Conservation (phyloP, 495 filamentous ascomycete genomes). For the Talaromyces borbonicus region DNA sequence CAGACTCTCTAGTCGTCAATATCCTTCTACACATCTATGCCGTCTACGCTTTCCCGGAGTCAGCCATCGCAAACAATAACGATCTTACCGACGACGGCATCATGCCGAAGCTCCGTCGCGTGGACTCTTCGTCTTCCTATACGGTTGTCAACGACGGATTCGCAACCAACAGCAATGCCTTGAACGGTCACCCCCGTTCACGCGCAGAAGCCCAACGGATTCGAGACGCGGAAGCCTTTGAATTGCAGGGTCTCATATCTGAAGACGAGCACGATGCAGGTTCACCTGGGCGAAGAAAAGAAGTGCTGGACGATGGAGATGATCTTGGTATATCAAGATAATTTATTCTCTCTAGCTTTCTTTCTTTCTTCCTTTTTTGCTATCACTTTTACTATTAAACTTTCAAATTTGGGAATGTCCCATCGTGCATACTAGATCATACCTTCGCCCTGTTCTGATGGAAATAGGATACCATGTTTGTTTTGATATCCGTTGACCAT, state of each 20-base stretch:
- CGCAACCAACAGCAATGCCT: conserved; percentile 12
- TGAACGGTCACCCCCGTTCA: conserved; percentile 48
- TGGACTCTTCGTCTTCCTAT: conserved; percentile 4
- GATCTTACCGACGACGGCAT: conserved; percentile 1
- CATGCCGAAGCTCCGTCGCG: conserved; percentile 2
- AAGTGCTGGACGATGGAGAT: conserved; percentile 26
- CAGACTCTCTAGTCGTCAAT: conserved; percentile 51
- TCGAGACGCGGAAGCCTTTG: conserved; percentile 79
- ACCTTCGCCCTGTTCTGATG: too few species aligned
- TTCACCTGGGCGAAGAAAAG: conserved; percentile 21
- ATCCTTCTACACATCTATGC: conserved; percentile 80
- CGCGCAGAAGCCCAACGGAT: conserved; percentile 41
- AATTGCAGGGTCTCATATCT: conserved; percentile 80
- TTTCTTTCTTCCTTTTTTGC: neutral
- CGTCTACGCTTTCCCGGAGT: conserved; percentile 44
- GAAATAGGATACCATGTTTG: too few species aligned
- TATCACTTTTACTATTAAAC: neutral
- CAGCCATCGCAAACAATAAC: conserved; percentile 15
- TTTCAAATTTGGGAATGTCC: too few species aligned
- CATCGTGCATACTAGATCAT: too few species aligned
- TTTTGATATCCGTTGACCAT: too few species aligned
- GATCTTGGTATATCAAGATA: neutral
- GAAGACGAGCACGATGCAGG: conserved; percentile 52
- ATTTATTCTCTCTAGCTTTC: neutral
- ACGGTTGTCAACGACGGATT: conserved; percentile 5